A percentile compares a stretch with the other conserved stretches of the same genome.
Evolutionary conservation across 805 yeast species (phyloP).

Genomic region (Candida argentea): DNA sequence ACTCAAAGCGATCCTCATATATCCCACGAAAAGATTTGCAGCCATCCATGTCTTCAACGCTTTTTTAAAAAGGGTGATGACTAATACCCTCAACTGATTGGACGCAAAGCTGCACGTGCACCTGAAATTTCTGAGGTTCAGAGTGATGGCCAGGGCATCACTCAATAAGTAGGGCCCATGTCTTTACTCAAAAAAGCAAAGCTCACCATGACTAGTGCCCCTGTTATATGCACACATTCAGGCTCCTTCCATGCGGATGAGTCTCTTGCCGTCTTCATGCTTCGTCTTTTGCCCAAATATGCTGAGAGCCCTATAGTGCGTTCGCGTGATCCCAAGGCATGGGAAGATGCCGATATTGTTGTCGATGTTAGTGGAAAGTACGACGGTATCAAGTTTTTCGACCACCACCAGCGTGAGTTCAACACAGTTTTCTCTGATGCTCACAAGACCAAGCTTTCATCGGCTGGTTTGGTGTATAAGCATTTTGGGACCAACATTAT

Average conservation of each 20-base stretch:
- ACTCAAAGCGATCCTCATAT: too few relatives aligned
- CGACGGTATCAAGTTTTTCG: slow-evolving; percentile 78
- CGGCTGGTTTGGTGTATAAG: slow-evolving; percentile 90
- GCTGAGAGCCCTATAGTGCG: slow-evolving; percentile 61
- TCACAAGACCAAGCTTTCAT: slow-evolving; percentile 70
- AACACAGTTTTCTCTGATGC: slow-evolving; percentile 55
- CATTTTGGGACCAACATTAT: slow-evolving; percentile 72
- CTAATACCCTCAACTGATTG: too few relatives aligned
- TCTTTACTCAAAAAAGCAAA: slow-evolving; percentile 12
- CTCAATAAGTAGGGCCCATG: too few relatives aligned
- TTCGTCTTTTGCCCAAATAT: slow-evolving; percentile 61
- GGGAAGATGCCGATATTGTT: slow-evolving; percentile 85
- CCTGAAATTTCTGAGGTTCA: too few relatives aligned
- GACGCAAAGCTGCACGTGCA: too few relatives aligned
- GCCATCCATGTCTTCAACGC: too few relatives aligned
- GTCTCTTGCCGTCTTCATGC: slow-evolving; percentile 83
- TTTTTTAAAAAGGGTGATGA: too few relatives aligned
- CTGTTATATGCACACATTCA: slow-evolving; percentile 79
- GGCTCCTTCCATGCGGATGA: slow-evolving; percentile 98
- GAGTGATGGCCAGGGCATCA: too few relatives aligned
- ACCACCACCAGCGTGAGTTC: slow-evolving; percentile 95
- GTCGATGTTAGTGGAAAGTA: slow-evolving; percentile 93
- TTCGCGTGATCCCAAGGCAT: slow-evolving; percentile 70
- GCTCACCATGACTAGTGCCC: slow-evolving; percentile 16
- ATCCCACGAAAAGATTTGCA: too few relatives aligned